Evolutionary conservation across 257 asterid genomes (phyloP), one percentile per base, ranked within the genome.

Genomic region (Ophiorrhiza pumila): DNA sequence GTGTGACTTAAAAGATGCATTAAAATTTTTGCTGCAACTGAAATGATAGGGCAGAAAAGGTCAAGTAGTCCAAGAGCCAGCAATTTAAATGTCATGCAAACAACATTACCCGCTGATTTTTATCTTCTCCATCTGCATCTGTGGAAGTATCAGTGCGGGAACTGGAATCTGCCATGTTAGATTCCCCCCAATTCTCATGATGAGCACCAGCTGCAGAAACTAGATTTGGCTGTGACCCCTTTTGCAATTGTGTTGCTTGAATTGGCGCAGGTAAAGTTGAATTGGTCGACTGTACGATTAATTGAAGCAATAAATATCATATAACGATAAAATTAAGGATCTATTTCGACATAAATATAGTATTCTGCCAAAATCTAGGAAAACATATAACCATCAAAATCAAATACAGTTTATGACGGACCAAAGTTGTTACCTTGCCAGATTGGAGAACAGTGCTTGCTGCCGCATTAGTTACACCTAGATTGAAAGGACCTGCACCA

Each of bases 161-260:
- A 82, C 93, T 83, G 71, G 93, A 85, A 72, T 88, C 91, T 50
- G 90, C 95, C 93, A 86, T 83, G 88, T 88, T 94, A n/a, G 96
- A 88, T 75, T 91, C 97, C 22, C 88, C 96, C 97, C 97, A 94
- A 71, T 85, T 90, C 79, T 91, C 96, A 76, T 77, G 85, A 73
- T 83, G 90, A 67, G 80, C 81, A 68, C 85, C 85, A 7, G 86
- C 68, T 23, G 74, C 59, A 35, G 91, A 77, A 77, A 72, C 84
- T 31, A 72, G 74, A 77, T 78, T 85, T 7, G 63, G 74, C 66
- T 70, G 89, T 20, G 78, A 68, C 23, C 80, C 86, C 73, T 80
- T 85, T 55, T 80, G 89, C 80, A 83, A 71, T 66, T 80, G 87
- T 53, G 74, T 34, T 41, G 84, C 63, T 74, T 85, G 94, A 49